Conservation (phyloP, 371 early-diverging fungal species). For the Mortierella polycephala region DNA sequence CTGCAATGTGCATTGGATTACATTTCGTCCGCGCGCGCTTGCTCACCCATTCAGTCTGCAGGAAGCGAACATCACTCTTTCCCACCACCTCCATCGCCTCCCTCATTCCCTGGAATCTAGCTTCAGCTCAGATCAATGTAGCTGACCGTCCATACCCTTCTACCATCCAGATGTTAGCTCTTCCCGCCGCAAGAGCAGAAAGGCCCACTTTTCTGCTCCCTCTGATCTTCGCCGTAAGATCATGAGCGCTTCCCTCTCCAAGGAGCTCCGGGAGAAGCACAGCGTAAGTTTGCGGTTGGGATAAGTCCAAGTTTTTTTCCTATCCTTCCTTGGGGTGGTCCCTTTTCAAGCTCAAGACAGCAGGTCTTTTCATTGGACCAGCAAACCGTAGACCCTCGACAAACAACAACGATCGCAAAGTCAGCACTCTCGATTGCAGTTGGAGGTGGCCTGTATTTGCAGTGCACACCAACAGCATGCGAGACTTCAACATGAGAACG, state of each 20-base stretch:
- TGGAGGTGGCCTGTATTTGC: not conserved
- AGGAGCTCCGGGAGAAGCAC: constrained; percentile 98
- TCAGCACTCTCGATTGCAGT: not conserved
- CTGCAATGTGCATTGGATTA: no score
- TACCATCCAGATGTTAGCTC: constrained; percentile 84
- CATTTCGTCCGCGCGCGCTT: no score
- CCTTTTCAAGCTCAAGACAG: constrained; percentile 12
- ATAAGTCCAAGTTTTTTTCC: constrained; percentile 37
- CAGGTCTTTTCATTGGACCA: no score
- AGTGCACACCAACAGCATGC: not conserved
- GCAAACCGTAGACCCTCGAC: no score
- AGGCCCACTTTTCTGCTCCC: constrained; percentile 99
- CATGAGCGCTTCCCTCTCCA: constrained; percentile 96
- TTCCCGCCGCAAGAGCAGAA: constrained; percentile 95
- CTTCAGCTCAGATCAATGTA: no score
- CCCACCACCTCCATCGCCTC: no score
- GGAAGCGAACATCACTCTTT: no score
- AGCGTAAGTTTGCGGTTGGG: constrained; percentile 72
- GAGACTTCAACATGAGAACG: no score
- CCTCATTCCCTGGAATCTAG: not conserved
- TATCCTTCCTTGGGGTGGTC: constrained; percentile 9
- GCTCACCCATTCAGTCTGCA: no score
- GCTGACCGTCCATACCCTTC: constrained; percentile 24
- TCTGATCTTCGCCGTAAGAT: constrained; percentile 94
- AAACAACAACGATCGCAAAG: not conserved